Conservation (phyloP, 768 basidiomycete species). For the Piloderma croceum region DNA sequence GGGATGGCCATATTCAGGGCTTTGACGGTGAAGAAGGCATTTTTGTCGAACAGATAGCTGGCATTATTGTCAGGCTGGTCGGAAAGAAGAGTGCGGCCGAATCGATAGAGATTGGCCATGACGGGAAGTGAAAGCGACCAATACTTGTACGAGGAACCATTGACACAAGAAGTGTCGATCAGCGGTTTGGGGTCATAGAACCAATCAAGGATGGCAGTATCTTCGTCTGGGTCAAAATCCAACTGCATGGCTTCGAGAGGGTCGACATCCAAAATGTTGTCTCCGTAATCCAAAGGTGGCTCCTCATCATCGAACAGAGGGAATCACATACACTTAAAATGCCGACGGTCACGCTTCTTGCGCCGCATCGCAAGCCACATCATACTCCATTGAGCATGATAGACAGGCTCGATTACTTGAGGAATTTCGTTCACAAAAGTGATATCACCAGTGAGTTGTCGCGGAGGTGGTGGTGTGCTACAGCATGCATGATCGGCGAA, state of each 20-base stretch:
- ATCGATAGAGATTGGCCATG: slow-evolving; percentile 94
- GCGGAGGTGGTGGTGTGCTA: no score
- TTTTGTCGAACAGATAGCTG: slow-evolving; percentile 94
- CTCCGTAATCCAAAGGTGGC: slow-evolving; percentile 97
- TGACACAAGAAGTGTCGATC: slow-evolving; percentile 82
- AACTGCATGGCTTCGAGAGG: slow-evolving; percentile 97
- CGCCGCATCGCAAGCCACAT: slow-evolving; percentile 99
- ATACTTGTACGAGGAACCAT: slow-evolving; percentile 88
- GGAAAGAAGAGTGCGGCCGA: slow-evolving; percentile 89
- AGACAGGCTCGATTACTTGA: slow-evolving; percentile 92
- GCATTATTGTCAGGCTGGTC: slow-evolving; percentile 90
- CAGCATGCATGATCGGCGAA: no score
- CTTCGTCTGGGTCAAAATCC: slow-evolving; percentile 90
- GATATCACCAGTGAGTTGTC: slow-evolving; percentile 99
- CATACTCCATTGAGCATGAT: slow-evolving; percentile 98
- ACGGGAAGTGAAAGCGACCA: slow-evolving; percentile 92
- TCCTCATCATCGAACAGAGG: slow-evolving; percentile 99
- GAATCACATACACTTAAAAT: slow-evolving; percentile 99
- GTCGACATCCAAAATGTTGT: slow-evolving; percentile 97
- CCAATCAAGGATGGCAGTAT: slow-evolving; percentile 90
- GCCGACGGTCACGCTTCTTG: slow-evolving; percentile 96
- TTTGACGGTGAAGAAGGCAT: slow-evolving; percentile 96
- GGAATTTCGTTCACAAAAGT: slow-evolving; percentile 99
- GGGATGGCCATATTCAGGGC: slow-evolving; percentile 96
- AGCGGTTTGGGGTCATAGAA: slow-evolving; percentile 98